Conservation (phyloP, 345 rosid species). For the Brassica rapa region DNA sequence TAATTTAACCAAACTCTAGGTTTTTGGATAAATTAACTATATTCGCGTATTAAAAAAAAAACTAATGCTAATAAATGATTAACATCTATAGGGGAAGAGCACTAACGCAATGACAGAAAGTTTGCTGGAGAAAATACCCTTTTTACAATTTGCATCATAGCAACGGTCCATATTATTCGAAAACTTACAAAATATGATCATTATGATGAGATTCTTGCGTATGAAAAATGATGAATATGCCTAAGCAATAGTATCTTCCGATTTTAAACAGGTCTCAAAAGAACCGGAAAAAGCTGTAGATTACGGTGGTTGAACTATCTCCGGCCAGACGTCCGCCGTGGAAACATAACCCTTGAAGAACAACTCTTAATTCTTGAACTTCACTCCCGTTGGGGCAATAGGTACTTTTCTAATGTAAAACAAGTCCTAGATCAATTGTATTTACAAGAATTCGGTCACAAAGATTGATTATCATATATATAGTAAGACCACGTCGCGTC, state of each 20-base stretch:
- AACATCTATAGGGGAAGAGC: constrained; percentile 42
- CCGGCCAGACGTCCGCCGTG: constrained; percentile 89
- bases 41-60: constrained; percentile 12
- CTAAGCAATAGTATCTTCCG: constrained; percentile 1
- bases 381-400: constrained; percentile 90
- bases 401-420: constrained; percentile 39
- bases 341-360: constrained; percentile 84
- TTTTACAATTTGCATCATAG: constrained; percentile 31
- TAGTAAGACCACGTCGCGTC: neutral
- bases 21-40: constrained; percentile 25
- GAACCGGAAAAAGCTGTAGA: constrained; percentile 96
- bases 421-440: neutral
- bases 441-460: neutral
- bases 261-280: constrained; percentile 58
- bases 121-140: constrained; percentile 36
- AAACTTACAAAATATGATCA: constrained; percentile 16
- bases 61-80: constrained; percentile 37
- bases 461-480: neutral
- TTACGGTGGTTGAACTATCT: constrained; percentile 91
- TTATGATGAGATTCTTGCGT: constrained; percentile 30
- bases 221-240: constrained; percentile 14
- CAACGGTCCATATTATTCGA: constrained; percentile 28
- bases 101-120: constrained; percentile 46
- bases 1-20: constrained; percentile 16
- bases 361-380: constrained; percentile 88